These are phyloP conservation scores for Ogataea corticis DNA, from an alignment of 805 yeast species.

Conservation along the genomic window DNA sequence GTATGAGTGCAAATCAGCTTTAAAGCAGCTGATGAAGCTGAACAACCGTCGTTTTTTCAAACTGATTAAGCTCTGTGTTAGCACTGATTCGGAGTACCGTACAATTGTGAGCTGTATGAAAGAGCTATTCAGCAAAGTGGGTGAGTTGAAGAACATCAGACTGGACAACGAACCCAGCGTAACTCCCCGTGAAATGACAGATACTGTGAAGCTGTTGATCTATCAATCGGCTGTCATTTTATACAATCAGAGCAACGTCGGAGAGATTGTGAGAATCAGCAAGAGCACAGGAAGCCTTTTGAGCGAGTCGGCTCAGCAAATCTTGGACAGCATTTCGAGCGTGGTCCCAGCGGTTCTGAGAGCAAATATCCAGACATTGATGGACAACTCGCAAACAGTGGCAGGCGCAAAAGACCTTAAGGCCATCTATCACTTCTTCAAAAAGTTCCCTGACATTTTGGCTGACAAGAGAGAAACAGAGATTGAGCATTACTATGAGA, in stretches of 20 bases:
- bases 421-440: conserved; percentile 59
- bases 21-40: conserved; percentile 52
- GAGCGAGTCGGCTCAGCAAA: conserved; percentile 44
- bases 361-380: conserved; percentile 54
- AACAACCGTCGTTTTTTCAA: conserved; percentile 61
- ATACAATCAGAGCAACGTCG: conserved; percentile 65
- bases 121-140: conserved; percentile 58
- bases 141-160: conserved; percentile 50
- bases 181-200: conserved; percentile 49
- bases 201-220: conserved; percentile 55
- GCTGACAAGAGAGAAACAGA: conserved; percentile 33
- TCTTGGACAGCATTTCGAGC: conserved; percentile 59
- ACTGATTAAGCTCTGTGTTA: conserved; percentile 53
- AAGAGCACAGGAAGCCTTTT: conserved; percentile 36
- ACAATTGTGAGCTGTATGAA: conserved; percentile 61
- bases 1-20: conserved; percentile 46
- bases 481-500: conserved; percentile 41
- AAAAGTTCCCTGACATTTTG: conserved; percentile 45
- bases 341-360: conserved; percentile 65
- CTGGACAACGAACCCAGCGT: conserved; percentile 32
- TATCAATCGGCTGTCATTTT: conserved; percentile 61
- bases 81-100: conserved; percentile 58
- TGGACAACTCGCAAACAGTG: conserved; percentile 24
- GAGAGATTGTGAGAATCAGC: conserved; percentile 49
- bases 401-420: conserved; percentile 46